Percentiles rank a stretch among this genome's conserved stretches.
These are phyloP conservation scores for Agrocybe praecox DNA, from an alignment of 768 basidiomycete genomes.

Conservation along the genomic window DNA sequence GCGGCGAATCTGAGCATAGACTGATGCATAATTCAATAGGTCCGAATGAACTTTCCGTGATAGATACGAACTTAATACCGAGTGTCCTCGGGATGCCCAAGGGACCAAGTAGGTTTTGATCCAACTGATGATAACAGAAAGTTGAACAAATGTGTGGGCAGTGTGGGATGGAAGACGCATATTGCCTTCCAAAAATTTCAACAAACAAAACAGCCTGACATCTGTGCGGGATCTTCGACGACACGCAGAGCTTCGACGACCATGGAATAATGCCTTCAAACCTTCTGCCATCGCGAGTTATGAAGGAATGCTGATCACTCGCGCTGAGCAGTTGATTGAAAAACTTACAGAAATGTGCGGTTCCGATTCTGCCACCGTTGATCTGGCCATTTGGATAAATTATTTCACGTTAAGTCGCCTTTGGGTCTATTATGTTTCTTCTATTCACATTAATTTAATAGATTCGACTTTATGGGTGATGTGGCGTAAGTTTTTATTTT, in stretches of 20 bases:
- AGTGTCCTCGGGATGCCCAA: conserved; percentile 44
- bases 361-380: conserved; percentile 15
- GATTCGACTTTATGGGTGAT: conserved; percentile 42
- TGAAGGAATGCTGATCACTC: conserved; percentile 18
- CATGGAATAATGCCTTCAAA: conserved; percentile 41
- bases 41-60: conserved; percentile 47
- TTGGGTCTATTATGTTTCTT: background rate
- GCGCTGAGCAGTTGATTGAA: conserved; percentile 26
- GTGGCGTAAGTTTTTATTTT: conserved; percentile 38
- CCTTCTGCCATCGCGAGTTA: conserved; percentile 31
- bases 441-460: conserved; percentile 6
- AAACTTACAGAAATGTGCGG: conserved; percentile 13
- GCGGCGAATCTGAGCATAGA: background rate
- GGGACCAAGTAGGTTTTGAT: conserved; percentile 32
- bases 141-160: conserved; percentile 10
- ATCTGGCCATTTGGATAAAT: conserved; percentile 37
- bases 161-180: conserved; percentile 31
- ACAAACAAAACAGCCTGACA: conserved; percentile 23
- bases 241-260: conserved; percentile 38
- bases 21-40: conserved; percentile 24
- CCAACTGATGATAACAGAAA: background rate
- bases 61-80: conserved; percentile 30
- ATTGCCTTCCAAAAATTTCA: conserved; percentile 13
- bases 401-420: conserved; percentile 33
- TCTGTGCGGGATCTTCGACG: conserved; percentile 30